Base-by-base conservation (phyloP, 257 asterid genomes). In the Solanum corneliomulleri region DNA sequence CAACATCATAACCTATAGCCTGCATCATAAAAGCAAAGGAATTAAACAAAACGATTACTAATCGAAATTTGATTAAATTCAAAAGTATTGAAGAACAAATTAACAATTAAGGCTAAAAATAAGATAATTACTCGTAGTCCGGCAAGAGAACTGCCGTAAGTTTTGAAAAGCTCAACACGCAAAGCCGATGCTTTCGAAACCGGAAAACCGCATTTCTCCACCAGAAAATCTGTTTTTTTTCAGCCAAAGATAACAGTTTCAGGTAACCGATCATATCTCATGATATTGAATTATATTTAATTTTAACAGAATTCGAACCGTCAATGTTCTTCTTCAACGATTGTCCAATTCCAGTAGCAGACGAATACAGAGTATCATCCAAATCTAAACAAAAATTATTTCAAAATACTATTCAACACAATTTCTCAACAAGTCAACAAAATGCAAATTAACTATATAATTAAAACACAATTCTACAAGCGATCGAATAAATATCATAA, bases 301-400 rank as follows among this genome's bases (percentile, higher is more conserved):
- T n/a, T 25, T 1, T 23, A 66, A 42, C 5, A 45, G n/a, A 62
- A 47, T 27, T 33, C 76, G 4, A 56, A 95, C 99, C 99, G 88
- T 93, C 94, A 89, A 96, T 97, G 87, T 96, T 96, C 25, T 89
- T 93, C 88, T 94, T 95, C 68, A 92, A 91, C 15, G 98, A 97
- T 88, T 88, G 91, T 10, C 98, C 98, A 68, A 96, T 93, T 89
- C 99, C 98, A 31, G 91, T 87, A 60, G 89, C 88, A 74, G 96
- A 92, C 20, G 99, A 92, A 85, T 96, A 96, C 91, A 96, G 87
- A 75, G 99, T 96, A 84, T 96, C 98, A 72, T 96, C 99, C 95
- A 96, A 94, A 92, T 96, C 98, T 96, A 37, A 12, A 69, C 27
- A 69, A 20, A 21, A 41, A 13, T 3, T 4, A 14, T 20, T 14